Base-by-base conservation (phyloP, 768 basidiomycete species). In the Albatrellus ellisii region DNA sequence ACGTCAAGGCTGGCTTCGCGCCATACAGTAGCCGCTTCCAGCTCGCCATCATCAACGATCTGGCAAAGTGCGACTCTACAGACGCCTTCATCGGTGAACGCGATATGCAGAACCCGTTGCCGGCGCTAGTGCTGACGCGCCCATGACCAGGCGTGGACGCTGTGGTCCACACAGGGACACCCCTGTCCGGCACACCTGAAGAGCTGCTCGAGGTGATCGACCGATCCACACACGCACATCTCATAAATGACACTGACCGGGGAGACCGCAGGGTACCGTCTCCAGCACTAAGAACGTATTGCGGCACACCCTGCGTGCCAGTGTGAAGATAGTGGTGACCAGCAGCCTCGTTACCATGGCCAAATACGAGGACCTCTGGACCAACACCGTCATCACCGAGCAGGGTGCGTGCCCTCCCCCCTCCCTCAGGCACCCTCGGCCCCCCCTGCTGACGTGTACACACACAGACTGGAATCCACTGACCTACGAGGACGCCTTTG, bases 391-490 rank as follows among this genome's bases (percentile, higher is more conserved):
- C 5, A 17, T 49, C 39, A 18, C 24, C 10, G 41, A 47, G 14
- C 8, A 46, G 43, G 31, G 48, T 43, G 9, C 0, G 7, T 15
- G 6, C 8, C 26, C 10, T n/a, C n/a, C 17, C 12, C 11, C 24
- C 24, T n/a, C 12, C 18, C 29, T 12, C 5, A 8, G 28, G 1
- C 29, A 6, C 14, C 18, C 28, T 4, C 31, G 15, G 22, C 20
- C n/a, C 14, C 37, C 4, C 25, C 14, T 8, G 1, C 14, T 26
- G 14, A 39, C 8, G 6, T 24, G 4, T 11, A 4, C 2, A 21
- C 34, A 14, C 17, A 17, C 18, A 66, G 66, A 61, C 28, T 64
- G 62, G 64, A 58, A 54, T 27, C 44, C 53, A 1, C 48, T 52
- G 6, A 59, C 59, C 4, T 45, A 46, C 21, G 59, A 65, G 38